Base-by-base conservation (phyloP, 2,329 filamentous ascomycete genomes). In the Stachybotrys elegans region DNA sequence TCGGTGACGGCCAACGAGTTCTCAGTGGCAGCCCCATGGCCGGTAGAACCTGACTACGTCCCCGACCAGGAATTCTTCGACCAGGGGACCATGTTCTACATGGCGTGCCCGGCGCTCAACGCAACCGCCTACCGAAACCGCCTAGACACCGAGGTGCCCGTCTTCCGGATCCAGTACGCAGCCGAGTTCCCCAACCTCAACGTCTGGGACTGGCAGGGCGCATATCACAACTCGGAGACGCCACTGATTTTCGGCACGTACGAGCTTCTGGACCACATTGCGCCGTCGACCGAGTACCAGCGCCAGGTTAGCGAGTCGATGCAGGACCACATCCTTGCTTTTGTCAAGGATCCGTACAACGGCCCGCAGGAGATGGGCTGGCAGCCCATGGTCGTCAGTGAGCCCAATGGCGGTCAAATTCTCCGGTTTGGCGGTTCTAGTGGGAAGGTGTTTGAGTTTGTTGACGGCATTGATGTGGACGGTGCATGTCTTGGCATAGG, bases 161-260 rank as follows among this genome's bases (percentile, higher is more conserved):
- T 67, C 2, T 70, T 62, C 49, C 65, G 67, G 19, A 70, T 67
- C 50, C 54, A 61, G 36, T 69, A 67, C 48, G 58, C 58, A 4
- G 67, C 66, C 36, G 65, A 66, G 42, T 71, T 67, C 50, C 53
- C 63, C 17, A 71, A 71, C 45, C 60, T 70, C 38, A 59, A 60
- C 13, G 62, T 61, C 0, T 53, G 54, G 19, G 44, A 55, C 3
- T 72, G 67, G 65, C 56, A 70, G 38, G 68, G 68, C 6, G 68
- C 67, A 2, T 72, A 66, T 41, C 69, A 72, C 45, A 58, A 56
- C 29, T 55, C 56, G 6, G 66, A 71, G 38, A 51, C 66, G 20
- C 60, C 64, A 8, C 46, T 69, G 51, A 46, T 63, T 22, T 66
- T 70, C 49, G 67, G 65, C 3, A 69, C 67, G 2, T 63, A 67